Base-by-base conservation (phyloP, 2,329 filamentous ascomycete genomes). In the Didymosphaeria variabile region DNA sequence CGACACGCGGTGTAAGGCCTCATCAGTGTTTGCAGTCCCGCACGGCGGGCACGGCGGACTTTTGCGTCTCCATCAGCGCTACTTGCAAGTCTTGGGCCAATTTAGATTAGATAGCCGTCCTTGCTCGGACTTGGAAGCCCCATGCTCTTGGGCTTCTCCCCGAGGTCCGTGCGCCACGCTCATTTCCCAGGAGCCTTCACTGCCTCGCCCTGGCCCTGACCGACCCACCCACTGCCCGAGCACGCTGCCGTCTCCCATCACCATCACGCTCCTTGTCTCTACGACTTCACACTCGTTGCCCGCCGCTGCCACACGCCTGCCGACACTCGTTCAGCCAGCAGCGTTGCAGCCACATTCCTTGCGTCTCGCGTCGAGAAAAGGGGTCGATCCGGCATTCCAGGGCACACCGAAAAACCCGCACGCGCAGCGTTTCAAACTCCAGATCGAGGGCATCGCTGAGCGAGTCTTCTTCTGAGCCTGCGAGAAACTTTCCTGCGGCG, bases 301-400 rank as follows among this genome's bases (percentile, higher is more conserved):
- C 60, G 31, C 50, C 46, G 42, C 34, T 50, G 21, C 50, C 29
- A n/a, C n/a, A 29, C 51, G 50, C 32, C 57, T 59, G 49, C 46
- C 58, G 36, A 55, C 60, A 29, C 58, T 56, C 63, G 50, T 56
- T 62, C 21, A 55, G 52, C 56, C 61, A 45, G 55, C 56, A 47
- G 52, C 54, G 52, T 46, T 36, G 49, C 53, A 60, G 65, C 58
- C 64, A 68, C 72, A 67, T 73, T 76, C 71, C 71, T 72, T 74
- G 65, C 64, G 61, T 66, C 54, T 68, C 61, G 62, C 65, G 59
- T 36, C 29, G 59, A 67, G 61, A 69, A 64, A 58, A 72, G 72
- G 75, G 76, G 69, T 67, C 67, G 66, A 68, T 64, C 71, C 71
- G 58, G 73, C 72, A 77, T 77, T 77, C 74, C 73, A 72, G 69